Evolutionary conservation across 768 basidiomycete species (phyloP), one percentile per base, ranked within the genome.

Genomic region (Suillus subalutaceus): DNA sequence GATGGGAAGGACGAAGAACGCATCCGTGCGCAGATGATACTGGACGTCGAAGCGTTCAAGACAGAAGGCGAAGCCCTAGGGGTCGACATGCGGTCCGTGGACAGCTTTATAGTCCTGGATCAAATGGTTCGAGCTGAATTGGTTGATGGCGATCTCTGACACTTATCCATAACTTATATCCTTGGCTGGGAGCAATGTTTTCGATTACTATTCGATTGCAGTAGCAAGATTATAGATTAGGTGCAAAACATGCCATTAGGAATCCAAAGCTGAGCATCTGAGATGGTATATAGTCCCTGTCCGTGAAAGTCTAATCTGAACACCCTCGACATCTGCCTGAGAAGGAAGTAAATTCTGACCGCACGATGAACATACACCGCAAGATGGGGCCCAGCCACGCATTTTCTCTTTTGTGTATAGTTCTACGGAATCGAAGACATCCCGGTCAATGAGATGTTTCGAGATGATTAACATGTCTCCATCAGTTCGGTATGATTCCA

Each of bases 401-500:
- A 74, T 78, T 63, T 88, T 86, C 71, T 88, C 88, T 53, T 78
- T 82, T 13, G 84, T 80, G 48, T 88, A 78, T 64, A 87, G 81
- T 44, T 89, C 87, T 56, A 96, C 80, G 0, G 85, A 85, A 64
- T 89, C 86, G 69, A 93, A 96, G 58, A 97, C 78, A 75, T 99
- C 97, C 40, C 90, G 85, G 67, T 91, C 86, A 52, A 96, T 81
- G 55, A 99, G 79, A 66, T 88, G 88, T 68, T 91, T 93, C 30
- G 94, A 92, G 71, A 97, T 95, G 52, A 83, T 78, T 32, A 99
- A 81, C 84, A 96, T 88, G 69, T 98, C 96, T 35, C 92, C 93
- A 69, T 99, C 96, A 4, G 91, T 88, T 46, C 91, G 88, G 79
- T 98, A 99, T 2, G 94, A 91, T 72, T 97, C 95, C 71, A 99